Conservation (phyloP, 345 rosid genomes). For the Tarenaya hassleriana region DNA sequence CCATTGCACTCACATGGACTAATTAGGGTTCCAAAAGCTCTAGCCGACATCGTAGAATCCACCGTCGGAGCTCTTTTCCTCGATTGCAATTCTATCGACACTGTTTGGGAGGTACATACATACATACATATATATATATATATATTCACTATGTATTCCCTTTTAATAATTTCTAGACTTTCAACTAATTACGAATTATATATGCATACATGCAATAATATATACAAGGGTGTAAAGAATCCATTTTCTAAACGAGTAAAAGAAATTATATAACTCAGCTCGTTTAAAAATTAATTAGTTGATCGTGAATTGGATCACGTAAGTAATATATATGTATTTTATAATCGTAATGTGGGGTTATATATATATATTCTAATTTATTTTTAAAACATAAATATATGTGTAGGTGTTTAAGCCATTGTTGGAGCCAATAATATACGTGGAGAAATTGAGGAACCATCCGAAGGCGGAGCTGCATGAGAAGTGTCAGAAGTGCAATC, state of each 20-base stretch:
- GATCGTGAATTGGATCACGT: too few species aligned
- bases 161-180: not conserved
- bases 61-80: conserved; percentile 47
- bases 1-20: conserved; percentile 58
- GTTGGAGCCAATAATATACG: conserved; percentile 47
- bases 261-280: too few species aligned
- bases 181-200: too few species aligned
- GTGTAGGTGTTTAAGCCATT: conserved; percentile 42
- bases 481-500: conserved; percentile 46
- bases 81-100: conserved; percentile 35
- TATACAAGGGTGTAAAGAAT: too few species aligned
- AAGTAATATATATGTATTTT: too few species aligned
- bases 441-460: conserved; percentile 31
- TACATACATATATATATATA: too few species aligned
- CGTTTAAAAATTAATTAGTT: too few species aligned
- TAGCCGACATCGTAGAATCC: conserved; percentile 61
- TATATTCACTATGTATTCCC: not conserved
- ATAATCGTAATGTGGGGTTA: too few species aligned
- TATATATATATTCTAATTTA: too few species aligned
- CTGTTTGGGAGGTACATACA: conserved; percentile 44
- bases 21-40: conserved; percentile 42
- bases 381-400: too few species aligned
- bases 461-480: conserved; percentile 47
- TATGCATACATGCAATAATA: too few species aligned
- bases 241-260: too few species aligned